Conservation (phyloP, 1,284 basidiomycete genomes). For the Rhodofomes roseus region DNA sequence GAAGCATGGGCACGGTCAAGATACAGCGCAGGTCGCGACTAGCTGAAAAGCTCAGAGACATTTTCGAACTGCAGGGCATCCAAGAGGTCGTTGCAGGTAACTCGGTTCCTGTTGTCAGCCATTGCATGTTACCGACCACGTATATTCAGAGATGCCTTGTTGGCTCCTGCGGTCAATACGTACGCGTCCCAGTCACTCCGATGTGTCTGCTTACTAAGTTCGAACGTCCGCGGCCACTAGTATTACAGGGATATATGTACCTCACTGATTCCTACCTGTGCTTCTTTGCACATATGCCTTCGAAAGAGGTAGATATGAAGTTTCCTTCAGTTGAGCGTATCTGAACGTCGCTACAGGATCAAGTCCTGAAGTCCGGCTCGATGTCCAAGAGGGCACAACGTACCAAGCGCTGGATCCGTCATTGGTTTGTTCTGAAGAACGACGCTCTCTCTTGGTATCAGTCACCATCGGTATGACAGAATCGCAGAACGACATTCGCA, state of each 20-base stretch:
- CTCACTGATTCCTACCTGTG: constrained; percentile 89
- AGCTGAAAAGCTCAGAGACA: constrained; percentile 80
- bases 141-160: constrained; percentile 72
- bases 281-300: constrained; percentile 95
- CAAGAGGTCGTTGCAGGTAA: constrained; percentile 80
- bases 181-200: constrained; percentile 44
- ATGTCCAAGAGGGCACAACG: constrained; percentile 81
- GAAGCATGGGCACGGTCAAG: constrained; percentile 69
- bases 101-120: constrained; percentile 18
- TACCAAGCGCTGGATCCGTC: constrained; percentile 86
- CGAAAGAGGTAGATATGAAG: constrained; percentile 64
- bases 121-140: not conserved
- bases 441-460: constrained; percentile 94
- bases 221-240: constrained; percentile 33
- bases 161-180: constrained; percentile 84
- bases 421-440: constrained; percentile 94
- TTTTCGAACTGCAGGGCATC: constrained; percentile 78
- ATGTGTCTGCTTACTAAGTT: constrained; percentile 8
- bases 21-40: constrained; percentile 67
- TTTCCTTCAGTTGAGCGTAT: not conserved
- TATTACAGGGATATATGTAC: constrained; percentile 96
- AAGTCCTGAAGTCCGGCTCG: constrained; percentile 83
- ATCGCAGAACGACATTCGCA: not conserved
- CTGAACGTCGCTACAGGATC: constrained; percentile 49
- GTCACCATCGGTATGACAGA: constrained; percentile 70